These are phyloP conservation scores for Penicillium angulare DNA, from an alignment of 495 filamentous ascomycete species.

Conservation along the genomic window DNA sequence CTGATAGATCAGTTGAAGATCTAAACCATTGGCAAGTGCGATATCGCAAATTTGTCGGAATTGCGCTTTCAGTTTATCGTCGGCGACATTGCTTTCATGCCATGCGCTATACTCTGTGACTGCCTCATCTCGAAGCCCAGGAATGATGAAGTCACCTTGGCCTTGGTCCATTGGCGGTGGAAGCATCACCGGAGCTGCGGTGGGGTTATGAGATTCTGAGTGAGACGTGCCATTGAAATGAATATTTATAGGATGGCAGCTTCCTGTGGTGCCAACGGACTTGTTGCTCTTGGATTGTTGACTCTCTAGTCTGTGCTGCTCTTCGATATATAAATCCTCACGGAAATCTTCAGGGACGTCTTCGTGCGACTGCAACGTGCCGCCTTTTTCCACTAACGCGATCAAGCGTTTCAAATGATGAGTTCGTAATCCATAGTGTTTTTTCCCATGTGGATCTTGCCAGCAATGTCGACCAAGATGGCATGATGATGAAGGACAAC, in stretches of 20 bases:
- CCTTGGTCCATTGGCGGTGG: background rate
- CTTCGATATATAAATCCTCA: slow-evolving; percentile 28
- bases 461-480: slow-evolving; percentile 29
- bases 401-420: slow-evolving; percentile 26
- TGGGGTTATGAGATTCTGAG: too few relatives aligned
- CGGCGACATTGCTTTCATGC: slow-evolving; percentile 15
- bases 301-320: slow-evolving; percentile 27
- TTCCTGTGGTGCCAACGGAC: background rate
- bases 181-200: too few relatives aligned
- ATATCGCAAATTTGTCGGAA: slow-evolving; percentile 18
- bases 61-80: slow-evolving; percentile 15
- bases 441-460: slow-evolving; percentile 29
- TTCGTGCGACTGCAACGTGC: slow-evolving; percentile 20
- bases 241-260: slow-evolving; percentile 24
- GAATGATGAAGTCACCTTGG: slow-evolving; percentile 10
- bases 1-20: slow-evolving; percentile 24
- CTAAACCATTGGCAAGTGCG: slow-evolving; percentile 18
- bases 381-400: slow-evolving; percentile 21
- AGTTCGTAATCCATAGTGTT: slow-evolving; percentile 30
- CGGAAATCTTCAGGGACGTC: slow-evolving; percentile 22
- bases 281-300: slow-evolving; percentile 15
- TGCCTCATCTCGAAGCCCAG: slow-evolving; percentile 12
- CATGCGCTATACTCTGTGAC: slow-evolving; percentile 24
- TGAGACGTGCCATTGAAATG: background rate
- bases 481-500: slow-evolving; percentile 24